Percentiles rank a stretch among this genome's conserved stretches.
These are phyloP conservation scores for Vaccinium darrowii DNA, from an alignment of 148 eudicot species.

Conservation along the genomic window DNA sequence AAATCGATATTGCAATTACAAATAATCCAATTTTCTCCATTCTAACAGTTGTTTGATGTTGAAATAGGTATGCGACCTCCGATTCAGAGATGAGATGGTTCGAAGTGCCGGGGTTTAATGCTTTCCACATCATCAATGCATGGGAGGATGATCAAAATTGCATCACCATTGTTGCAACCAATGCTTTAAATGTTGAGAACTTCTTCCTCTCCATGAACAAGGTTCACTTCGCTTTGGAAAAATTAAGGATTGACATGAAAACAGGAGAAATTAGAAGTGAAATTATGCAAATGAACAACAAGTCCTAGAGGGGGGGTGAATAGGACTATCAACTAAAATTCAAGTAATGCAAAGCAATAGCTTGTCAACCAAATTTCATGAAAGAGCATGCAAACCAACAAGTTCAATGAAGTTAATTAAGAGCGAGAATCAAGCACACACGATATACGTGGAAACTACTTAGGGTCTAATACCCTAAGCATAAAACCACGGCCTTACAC, in stretches of 20 bases:
- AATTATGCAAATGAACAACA: no score
- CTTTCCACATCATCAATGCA: slow-evolving; percentile 31
- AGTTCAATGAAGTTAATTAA: no score
- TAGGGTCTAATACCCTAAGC: no score
- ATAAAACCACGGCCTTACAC: no score
- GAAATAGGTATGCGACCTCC: slow-evolving; percentile 8
- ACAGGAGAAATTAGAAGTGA: slow-evolving; percentile 6
- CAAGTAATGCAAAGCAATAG: no score
- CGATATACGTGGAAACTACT: no score
- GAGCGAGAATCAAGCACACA: no score
- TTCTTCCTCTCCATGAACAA: slow-evolving; percentile 6
- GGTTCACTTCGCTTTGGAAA: slow-evolving; percentile 21
- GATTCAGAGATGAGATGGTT: slow-evolving; percentile 32
- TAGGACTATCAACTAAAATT: no score
- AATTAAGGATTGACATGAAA: slow-evolving; percentile 16
- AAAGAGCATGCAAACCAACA: no score
- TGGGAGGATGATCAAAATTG: slow-evolving; percentile 31
- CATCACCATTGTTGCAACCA: slow-evolving; percentile 22
- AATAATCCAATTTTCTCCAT: not conserved
- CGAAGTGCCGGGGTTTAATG: slow-evolving; percentile 25
- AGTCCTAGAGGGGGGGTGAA: no score
- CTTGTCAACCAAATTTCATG: no score
- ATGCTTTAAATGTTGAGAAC: slow-evolving; percentile 4
- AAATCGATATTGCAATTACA: no score
- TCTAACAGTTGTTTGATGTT: not conserved